Conservation (phyloP, 164 flowering plant genomes). For the Piper longum region DNA sequence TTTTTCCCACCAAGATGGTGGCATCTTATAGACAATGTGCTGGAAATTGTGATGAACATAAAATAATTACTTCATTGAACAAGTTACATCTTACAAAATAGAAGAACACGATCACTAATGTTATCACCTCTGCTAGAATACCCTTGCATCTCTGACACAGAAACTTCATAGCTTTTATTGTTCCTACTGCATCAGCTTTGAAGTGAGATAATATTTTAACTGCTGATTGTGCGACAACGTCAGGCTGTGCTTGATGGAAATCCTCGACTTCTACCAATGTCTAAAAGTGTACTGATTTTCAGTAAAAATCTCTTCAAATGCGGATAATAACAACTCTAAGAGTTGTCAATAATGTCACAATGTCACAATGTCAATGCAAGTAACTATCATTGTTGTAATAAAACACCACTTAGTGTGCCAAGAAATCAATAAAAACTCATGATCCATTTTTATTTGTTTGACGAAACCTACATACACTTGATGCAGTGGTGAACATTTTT, state of each 20-base stretch:
- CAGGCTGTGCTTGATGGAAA: conserved; percentile 57
- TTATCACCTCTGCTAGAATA: conserved; percentile 74
- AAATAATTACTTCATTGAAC: too few relatives aligned
- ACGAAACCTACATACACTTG: background rate
- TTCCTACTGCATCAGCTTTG: conserved; percentile 77
- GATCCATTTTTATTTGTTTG: too few relatives aligned
- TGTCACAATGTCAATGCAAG: too few relatives aligned
- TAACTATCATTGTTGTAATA: too few relatives aligned
- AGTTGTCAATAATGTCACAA: too few relatives aligned
- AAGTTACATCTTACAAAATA: too few relatives aligned
- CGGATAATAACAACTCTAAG: too few relatives aligned
- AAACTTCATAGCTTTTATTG: conserved; percentile 59
- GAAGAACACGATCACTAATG: too few relatives aligned
- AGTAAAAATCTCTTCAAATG: background rate
- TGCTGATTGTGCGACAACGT: conserved; percentile 78
- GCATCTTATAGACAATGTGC: background rate
- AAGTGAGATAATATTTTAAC: conserved; percentile 68
- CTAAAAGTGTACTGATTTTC: conserved; percentile 17
- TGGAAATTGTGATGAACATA: background rate
- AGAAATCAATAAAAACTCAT: too few relatives aligned
- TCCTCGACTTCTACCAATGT: conserved; percentile 56
- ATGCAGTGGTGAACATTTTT: background rate
- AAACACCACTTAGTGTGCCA: too few relatives aligned
- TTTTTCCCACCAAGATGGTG: background rate
- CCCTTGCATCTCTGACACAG: conserved; percentile 85